Conservation (phyloP, 371 early-diverging fungal genomes). For the Rhizopus arrhizus region DNA sequence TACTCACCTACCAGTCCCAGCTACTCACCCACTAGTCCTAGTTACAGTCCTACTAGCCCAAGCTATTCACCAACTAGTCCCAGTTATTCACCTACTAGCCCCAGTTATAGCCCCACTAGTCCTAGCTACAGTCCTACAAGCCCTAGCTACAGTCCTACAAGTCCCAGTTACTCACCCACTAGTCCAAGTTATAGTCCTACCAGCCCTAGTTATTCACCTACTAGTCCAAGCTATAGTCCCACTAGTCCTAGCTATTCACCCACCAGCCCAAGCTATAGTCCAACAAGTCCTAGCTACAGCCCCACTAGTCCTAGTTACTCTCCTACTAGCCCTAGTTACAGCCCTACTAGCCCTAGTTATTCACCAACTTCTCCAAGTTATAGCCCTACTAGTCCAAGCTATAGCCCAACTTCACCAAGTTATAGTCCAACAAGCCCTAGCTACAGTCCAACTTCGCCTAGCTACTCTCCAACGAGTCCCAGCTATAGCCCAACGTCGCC, state of each 20-base stretch:
- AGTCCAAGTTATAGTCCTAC: constrained; percentile 79
- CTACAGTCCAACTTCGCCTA: constrained; percentile 62
- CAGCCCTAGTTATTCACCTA: constrained; percentile 56
- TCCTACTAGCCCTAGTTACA: constrained; percentile 79
- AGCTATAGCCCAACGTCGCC: constrained; percentile 71
- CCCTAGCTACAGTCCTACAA: constrained; percentile 76
- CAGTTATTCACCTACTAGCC: constrained; percentile 68
- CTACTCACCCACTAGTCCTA: constrained; percentile 65
- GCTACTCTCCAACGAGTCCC: constrained; percentile 64
- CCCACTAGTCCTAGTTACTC: constrained; percentile 73
- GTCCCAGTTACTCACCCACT: constrained; percentile 78
- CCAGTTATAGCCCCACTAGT: constrained; percentile 70
- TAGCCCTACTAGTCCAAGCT: constrained; percentile 62
- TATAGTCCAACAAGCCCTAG: constrained; percentile 80
- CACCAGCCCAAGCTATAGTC: constrained; percentile 75
- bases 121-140: constrained; percentile 82
- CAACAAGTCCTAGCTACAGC: constrained; percentile 65
- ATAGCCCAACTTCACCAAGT: constrained; percentile 61
- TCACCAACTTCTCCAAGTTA: constrained; percentile 68
- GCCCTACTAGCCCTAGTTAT: constrained; percentile 76
- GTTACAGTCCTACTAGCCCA: constrained; percentile 67
- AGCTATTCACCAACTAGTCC: constrained; percentile 72
- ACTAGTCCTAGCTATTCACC: constrained; percentile 70
- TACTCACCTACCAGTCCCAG: constrained; percentile 69
- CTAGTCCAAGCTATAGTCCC: constrained; percentile 54